These are phyloP conservation scores for Crithidia sp. DNA, from an alignment of 208 protist genomes.

Conservation along the genomic window DNA sequence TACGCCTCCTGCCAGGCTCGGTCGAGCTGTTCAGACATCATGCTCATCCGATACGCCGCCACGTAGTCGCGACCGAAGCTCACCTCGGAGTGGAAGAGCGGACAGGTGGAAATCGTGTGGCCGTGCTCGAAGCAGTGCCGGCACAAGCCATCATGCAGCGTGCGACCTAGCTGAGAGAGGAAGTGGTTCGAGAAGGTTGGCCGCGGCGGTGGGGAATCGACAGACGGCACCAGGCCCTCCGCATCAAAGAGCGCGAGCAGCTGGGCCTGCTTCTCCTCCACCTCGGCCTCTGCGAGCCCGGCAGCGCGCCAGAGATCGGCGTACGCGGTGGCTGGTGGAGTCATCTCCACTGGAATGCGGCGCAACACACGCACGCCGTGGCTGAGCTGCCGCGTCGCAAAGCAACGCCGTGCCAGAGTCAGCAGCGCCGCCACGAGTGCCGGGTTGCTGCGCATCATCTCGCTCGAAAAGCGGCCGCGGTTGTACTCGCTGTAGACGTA, in stretches of 20 bases:
- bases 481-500: conserved; percentile 87
- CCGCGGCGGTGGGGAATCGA: conserved; percentile 51
- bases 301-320: conserved; percentile 69
- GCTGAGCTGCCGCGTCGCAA: conserved; percentile 48
- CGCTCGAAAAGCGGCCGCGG: conserved; percentile 48
- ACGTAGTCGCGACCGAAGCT: conserved; percentile 88
- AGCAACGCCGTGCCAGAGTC: conserved; percentile 45
- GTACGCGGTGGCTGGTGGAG: conserved; percentile 49
- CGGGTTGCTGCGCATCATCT: conserved; percentile 56
- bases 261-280: conserved; percentile 45
- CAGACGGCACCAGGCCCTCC: conserved; percentile 53
- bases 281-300: conserved; percentile 47
- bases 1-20: conserved; percentile 80
- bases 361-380: conserved; percentile 75
- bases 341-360: conserved; percentile 68
- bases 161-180: conserved; percentile 48
- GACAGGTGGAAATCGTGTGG: conserved; percentile 73
- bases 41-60: conserved; percentile 87
- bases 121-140: conserved; percentile 79
- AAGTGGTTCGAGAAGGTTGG: conserved; percentile 64
- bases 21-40: conserved; percentile 87
- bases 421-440: conserved; percentile 47
- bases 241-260: conserved; percentile 64
- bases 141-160: conserved; percentile 79
- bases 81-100: conserved; percentile 81